Conservation (phyloP, 1,284 basidiomycete genomes). For the Leccinum proximum region DNA sequence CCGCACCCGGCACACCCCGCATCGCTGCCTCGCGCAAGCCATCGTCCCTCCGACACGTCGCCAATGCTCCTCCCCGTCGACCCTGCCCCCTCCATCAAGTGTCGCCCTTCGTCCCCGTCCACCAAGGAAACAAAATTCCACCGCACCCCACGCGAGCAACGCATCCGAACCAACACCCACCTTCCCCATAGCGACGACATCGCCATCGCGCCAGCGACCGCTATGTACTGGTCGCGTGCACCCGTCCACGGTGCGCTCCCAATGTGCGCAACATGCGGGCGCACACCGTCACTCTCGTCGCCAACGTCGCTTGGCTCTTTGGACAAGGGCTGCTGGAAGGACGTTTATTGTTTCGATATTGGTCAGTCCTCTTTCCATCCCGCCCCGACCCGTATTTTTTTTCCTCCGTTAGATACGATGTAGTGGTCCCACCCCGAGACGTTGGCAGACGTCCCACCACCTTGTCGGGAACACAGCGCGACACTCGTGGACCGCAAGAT, state of each 20-base stretch:
- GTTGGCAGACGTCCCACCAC: constrained; percentile 73
- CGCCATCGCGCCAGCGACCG: constrained; percentile 49
- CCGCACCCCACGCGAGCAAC: constrained; percentile 25
- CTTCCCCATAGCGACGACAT: constrained; percentile 57
- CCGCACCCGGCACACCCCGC: constrained; percentile 29
- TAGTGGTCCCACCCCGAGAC: constrained; percentile 83
- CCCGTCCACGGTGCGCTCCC: constrained; percentile 80
- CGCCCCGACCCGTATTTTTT: neutral
- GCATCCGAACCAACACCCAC: constrained; percentile 43
- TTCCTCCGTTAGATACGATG: constrained; percentile 67
- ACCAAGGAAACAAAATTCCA: constrained; percentile 22
- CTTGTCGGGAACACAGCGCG: constrained; percentile 86
- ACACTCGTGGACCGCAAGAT: constrained; percentile 80
- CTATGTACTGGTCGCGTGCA: constrained; percentile 87
- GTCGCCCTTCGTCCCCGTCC: constrained; percentile 29
- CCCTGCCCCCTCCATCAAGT: constrained; percentile 19
- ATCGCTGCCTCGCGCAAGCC: too few species aligned
- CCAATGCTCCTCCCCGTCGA: constrained; percentile 21
- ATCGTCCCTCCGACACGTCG: constrained; percentile 27
- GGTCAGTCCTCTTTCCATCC: constrained; percentile 41
- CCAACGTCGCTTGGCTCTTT: constrained; percentile 83
- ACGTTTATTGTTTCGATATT: constrained; percentile 81
- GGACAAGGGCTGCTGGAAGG: constrained; percentile 77
- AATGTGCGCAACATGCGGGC: constrained; percentile 70
- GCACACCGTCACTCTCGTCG: constrained; percentile 83